phyloP scores from a whole-genome alignment of 495 filamentous ascomycete genomes.

The Xanthoparmelia taractica region DNA sequence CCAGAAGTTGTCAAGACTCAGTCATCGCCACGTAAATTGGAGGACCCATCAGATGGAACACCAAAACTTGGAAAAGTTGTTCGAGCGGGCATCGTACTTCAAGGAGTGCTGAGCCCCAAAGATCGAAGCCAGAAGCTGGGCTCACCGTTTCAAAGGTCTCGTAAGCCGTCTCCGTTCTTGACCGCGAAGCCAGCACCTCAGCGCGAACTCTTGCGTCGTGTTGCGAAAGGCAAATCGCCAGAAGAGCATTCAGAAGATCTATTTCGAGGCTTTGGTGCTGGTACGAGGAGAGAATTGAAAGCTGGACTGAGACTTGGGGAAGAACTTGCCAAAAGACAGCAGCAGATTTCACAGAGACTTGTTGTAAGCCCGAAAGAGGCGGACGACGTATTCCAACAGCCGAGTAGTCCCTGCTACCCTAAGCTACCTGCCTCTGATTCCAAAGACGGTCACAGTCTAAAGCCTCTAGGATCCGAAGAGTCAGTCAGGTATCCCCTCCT shows the following conservation, averaged over 20 bases:
- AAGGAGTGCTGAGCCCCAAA: constrained; percentile 36
- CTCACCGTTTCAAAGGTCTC: constrained; percentile 14
- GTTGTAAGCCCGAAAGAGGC: background rate
- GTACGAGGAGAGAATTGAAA: constrained; percentile 38
- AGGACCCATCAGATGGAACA: constrained; percentile 25
- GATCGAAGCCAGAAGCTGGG: constrained; percentile 8
- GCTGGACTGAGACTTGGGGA: constrained; percentile 45
- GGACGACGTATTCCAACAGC: constrained; percentile 8
- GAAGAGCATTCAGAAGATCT: constrained; percentile 36
- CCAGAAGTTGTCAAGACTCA: background rate
- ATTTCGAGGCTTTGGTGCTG: constrained; percentile 40
- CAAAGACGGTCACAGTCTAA: constrained; percentile 11
- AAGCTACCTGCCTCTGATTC: background rate
- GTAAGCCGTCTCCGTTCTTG: background rate
- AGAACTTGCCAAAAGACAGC: constrained; percentile 37
- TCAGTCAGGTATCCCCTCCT: constrained; percentile 15
- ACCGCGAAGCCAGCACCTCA: constrained; percentile 1
- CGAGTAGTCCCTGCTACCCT: background rate
- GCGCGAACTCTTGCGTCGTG: background rate
- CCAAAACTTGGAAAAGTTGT: constrained; percentile 38
- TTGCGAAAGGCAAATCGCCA: constrained; percentile 15
- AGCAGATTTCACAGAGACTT: background rate
- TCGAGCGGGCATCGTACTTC: constrained; percentile 42
- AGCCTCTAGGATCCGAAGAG: constrained; percentile 1
- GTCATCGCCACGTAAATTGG: constrained; percentile 12